phyloP scores from a whole-genome alignment of 306 rosid genomes.

The Cucumis melo region DNA sequence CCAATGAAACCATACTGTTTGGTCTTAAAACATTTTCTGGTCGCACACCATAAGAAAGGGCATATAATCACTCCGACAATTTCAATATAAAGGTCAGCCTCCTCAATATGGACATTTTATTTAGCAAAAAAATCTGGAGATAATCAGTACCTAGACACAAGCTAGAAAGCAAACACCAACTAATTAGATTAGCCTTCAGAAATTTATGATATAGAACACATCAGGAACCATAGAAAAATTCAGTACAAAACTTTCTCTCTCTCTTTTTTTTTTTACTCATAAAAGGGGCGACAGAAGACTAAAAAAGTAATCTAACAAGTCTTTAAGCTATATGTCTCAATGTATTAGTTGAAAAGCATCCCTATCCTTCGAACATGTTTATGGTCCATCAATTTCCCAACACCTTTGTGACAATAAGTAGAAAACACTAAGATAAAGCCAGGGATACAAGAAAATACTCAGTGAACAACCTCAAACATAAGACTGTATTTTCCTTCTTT shows the following conservation, averaged over 20 bases:
- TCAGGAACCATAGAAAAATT: not conserved
- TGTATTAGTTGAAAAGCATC: not conserved
- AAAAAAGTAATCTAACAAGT: not conserved
- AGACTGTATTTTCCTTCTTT: constrained; percentile 98
- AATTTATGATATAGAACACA: not conserved
- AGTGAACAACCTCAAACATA: constrained; percentile 86
- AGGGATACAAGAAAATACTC: constrained; percentile 7
- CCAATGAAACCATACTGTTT: not conserved
- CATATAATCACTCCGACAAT: not conserved
- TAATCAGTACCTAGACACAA: not conserved
- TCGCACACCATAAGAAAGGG: not conserved
- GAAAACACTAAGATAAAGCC: not conserved
- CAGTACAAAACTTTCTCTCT: not conserved
- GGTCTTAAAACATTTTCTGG: not conserved
- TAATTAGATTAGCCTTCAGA: not conserved
- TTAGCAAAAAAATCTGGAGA: not conserved
- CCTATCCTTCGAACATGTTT: not conserved
- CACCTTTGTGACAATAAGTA: not conserved
- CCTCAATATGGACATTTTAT: not conserved
- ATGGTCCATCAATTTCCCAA: not conserved
- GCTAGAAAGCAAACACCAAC: not conserved
- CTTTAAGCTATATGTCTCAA: not conserved
- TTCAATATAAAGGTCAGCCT: not conserved
- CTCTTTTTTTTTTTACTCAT: not conserved
- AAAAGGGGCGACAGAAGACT: not conserved